Evolutionary conservation across 352 stramenopile genomes (phyloP), one percentile per base, ranked within the genome.

Genomic region (Phytophthora litchii): DNA sequence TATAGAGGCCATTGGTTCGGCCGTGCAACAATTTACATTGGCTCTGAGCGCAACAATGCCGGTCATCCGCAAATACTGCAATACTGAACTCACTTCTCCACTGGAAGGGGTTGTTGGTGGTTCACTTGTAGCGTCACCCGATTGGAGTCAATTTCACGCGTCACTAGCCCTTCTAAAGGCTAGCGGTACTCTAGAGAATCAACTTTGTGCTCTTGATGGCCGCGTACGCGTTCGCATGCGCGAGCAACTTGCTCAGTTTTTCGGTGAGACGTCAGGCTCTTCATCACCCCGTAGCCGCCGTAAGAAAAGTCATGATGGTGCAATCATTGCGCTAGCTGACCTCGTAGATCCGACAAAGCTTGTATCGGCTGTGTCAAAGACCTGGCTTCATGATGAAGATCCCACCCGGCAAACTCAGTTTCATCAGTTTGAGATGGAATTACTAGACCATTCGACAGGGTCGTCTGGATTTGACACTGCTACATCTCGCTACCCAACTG

Each of bases 81-180:
- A 78, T 12, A 40, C 75, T 37, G 65, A 76, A 41, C 10, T 38
- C 48, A 32, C 16, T 44, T 40, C 38, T 3, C 29, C 20, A 29
- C 25, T 6, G 4, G 31, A 44, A 43, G 55, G 16, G 3, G 20
- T 16, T 29, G 14, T 36, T 16, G 20, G 14, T 40, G 57, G 32
- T 38, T 31, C 40, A 17, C 19, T 67, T 8, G 49, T 54, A 31
- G 53, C 47, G 35, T 58, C 69, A 11, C 70, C 70, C 3, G 79
- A 90, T 48, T 92, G 83, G 80, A 81, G 72, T 46, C 76, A 82
- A n/a, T 92, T 92, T 54, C 83, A 92, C 47, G 72, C 73, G 3
- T 73, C 80, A 3, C 61, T 92, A 11, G 76, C 81, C 11, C 66
- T 92, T 32, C 60, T 92, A 1, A 86, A 75, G 35, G 74, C 80